Base-by-base conservation (phyloP, 345 rosid genomes). In the sweet orange (Citrus sinensis) region DNA sequence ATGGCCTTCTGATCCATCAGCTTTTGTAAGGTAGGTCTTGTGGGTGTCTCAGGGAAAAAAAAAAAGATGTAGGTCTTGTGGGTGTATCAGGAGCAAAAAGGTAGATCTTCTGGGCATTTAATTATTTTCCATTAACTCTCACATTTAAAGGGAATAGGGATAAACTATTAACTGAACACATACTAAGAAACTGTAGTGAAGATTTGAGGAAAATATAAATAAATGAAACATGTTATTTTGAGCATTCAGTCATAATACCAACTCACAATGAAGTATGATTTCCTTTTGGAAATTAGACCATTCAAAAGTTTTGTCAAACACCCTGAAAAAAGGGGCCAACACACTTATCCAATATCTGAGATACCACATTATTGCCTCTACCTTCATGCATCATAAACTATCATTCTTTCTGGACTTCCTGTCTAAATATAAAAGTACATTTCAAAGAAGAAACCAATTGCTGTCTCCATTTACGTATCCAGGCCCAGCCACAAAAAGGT, bases 341-440 rank as follows among this genome's bases (percentile, higher is more conserved):
- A 67, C 37, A 20, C 39, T 11, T 37, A 67, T 67, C 66, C 27
- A 68, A 76, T 32, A 34, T 14, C 72, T 55, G 73, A 76, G 54
- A 55, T 24, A 76, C 72, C 65, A 67, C 22, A 35, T 76, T 76
- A 76, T 76, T 76, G 58, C 73, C 7, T 76, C 71, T 27, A 34
- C 39, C 62, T 61, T 67, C 27, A 2, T 67, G 73, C 51, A 42
- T 56, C 27, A 67, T 22, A n/a, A 40, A 76, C 62, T 29, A 55
- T 25, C 54, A 37, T 58, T 37, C 65, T 37, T 67, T 14, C 55
- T 54, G 39, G 42, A 67, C 27, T 19, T 56, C 39, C 34, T 35
- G 66, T 56, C 58, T n/a, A 55, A 54, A 67, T 25, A 37, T 10
- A 55, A 40, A 37, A 67, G 73, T 78, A 75, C 80, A 79, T 22